Conservation (phyloP, 345 rosid genomes). For the Trapa bicornis region DNA sequence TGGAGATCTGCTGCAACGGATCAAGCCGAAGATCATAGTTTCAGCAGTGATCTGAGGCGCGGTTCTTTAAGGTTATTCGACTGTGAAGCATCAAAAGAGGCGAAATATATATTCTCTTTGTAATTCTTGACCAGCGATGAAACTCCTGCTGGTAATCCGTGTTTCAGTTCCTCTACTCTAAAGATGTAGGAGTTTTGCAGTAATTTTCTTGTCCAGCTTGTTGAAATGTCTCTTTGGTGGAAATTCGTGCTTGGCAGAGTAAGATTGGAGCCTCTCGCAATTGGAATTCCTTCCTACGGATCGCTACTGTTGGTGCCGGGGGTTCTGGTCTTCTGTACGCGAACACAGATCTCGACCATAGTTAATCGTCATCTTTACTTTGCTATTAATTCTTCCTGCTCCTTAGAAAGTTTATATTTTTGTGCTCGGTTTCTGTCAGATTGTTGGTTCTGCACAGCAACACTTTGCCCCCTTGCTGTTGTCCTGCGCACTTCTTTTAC, state of each 20-base stretch:
- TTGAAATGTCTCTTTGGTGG: background rate
- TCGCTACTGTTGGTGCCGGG: conserved; percentile 26
- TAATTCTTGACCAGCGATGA: background rate
- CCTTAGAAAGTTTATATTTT: background rate
- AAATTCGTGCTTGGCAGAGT: conserved; percentile 20
- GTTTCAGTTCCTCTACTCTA: background rate
- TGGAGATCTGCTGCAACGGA: background rate
- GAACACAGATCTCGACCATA: conserved; percentile 12
- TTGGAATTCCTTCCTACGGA: conserved; percentile 23
- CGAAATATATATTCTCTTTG: background rate
- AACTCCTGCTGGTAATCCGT: background rate
- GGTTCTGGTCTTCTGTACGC: conserved; percentile 33
- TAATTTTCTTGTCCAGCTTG: background rate
- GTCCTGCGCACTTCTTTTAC: background rate
- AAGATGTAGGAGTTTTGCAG: background rate
- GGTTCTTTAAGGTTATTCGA: background rate
- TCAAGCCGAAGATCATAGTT: background rate
- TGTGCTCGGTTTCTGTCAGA: background rate
- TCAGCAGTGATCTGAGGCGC: background rate
- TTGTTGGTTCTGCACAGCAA: background rate
- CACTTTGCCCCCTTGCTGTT: background rate
- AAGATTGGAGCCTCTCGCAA: conserved; percentile 17
- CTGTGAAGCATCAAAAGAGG: background rate
- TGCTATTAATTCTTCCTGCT: background rate
- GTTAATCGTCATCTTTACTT: conserved; percentile 16